Evolutionary conservation across 2,329 filamentous ascomycete genomes (phyloP).

Genomic region (Plenodomus biglobosus): DNA sequence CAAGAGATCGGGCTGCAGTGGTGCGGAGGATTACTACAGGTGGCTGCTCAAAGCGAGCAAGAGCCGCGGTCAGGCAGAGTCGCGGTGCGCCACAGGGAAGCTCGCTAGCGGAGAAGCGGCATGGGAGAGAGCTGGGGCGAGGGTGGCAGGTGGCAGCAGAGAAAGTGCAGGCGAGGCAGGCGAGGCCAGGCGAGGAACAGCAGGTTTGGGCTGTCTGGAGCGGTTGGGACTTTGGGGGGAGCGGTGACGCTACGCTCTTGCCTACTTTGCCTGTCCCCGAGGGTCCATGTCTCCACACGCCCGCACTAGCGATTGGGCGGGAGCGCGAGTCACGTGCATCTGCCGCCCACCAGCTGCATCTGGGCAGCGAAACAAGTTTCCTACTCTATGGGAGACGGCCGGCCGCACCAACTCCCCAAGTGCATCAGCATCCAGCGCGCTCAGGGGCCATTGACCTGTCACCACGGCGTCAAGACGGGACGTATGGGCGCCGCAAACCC

Average conservation of each 20-base stretch:
- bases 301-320: too few relatives aligned
- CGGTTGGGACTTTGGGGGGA: too few relatives aligned
- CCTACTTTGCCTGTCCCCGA: not conserved
- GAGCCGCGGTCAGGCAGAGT: constrained; percentile 14
- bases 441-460: not conserved
- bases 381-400: not conserved
- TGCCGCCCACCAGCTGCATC: not conserved
- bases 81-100: constrained; percentile 12
- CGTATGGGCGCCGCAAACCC: too few relatives aligned
- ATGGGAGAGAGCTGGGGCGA: constrained; percentile 12
- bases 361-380: too few relatives aligned
- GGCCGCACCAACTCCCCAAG: not conserved
- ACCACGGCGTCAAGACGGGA: too few relatives aligned
- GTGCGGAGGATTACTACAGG: constrained; percentile 15
- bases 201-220: not conserved
- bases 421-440: not conserved
- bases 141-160: constrained; percentile 2
- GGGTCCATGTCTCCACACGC: not conserved
- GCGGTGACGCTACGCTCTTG: not conserved
- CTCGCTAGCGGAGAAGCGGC: constrained; percentile 9
- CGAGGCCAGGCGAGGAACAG: not conserved
- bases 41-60: constrained; percentile 8
- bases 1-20: constrained; percentile 8
- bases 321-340: too few relatives aligned
- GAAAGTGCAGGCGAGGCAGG: too few relatives aligned